Percentiles rank a stretch among this genome's conserved stretches.
phyloP scores from a whole-genome alignment of 306 rosid genomes.

The Sesbania bispinosa region DNA sequence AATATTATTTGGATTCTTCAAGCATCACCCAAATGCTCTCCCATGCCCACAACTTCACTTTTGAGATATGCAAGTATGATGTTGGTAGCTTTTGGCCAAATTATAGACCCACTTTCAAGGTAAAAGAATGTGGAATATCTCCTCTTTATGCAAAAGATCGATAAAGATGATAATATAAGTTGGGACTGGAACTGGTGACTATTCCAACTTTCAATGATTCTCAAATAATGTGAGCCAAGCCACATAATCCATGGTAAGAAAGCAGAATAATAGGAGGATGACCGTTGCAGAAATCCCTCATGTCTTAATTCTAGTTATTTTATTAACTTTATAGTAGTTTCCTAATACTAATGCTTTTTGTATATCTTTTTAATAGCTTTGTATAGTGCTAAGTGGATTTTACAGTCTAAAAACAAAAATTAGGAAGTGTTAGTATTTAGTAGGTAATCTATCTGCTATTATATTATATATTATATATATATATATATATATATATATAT shows the following conservation, averaged over 20 bases:
- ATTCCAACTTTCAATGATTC: background rate
- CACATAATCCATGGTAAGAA: background rate
- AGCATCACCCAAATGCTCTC: background rate
- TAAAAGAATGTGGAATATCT: slow-evolving; percentile 10
- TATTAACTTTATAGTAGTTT: too few relatives aligned
- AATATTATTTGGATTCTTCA: background rate
- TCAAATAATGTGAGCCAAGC: background rate
- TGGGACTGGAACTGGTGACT: background rate
- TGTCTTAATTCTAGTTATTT: too few relatives aligned
- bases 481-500: too few relatives aligned
- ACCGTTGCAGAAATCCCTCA: too few relatives aligned
- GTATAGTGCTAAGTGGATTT: too few relatives aligned
- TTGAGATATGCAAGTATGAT: background rate
- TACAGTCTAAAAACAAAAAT: too few relatives aligned
- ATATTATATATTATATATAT: too few relatives aligned
- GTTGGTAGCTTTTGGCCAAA: too few relatives aligned
- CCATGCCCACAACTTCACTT: slow-evolving; percentile 9
- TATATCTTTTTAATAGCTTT: too few relatives aligned
- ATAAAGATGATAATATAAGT: background rate
- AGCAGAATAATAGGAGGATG: background rate
- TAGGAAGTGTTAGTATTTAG: too few relatives aligned
- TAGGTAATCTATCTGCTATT: too few relatives aligned
- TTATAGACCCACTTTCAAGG: background rate
- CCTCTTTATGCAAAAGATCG: background rate
- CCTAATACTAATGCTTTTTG: too few relatives aligned